Evolutionary conservation across 2,329 filamentous ascomycete genomes (phyloP).

Genomic region (Orbilia ellipsospora): DNA sequence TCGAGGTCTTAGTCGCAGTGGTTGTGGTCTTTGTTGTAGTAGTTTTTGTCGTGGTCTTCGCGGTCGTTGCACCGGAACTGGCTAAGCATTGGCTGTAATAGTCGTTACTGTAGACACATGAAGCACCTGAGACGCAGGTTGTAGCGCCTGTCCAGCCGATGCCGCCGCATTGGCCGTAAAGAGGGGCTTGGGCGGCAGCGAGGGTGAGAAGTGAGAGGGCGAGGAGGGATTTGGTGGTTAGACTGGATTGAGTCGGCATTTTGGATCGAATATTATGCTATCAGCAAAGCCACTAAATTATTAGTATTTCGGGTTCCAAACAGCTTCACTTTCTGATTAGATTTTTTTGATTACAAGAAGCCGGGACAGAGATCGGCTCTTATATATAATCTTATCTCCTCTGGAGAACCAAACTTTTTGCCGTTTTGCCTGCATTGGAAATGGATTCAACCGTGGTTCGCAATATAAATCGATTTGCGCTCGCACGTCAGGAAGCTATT

Average conservation of each 20-base stretch:
- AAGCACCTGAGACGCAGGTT: slow-evolving; percentile 53
- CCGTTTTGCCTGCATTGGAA: not conserved
- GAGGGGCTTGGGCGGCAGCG: slow-evolving; percentile 32
- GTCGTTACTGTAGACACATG: slow-evolving; percentile 56
- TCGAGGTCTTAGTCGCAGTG: slow-evolving; percentile 30
- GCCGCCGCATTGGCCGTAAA: slow-evolving; percentile 57
- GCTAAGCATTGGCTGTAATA: slow-evolving; percentile 58
- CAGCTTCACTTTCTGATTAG: too few species aligned
- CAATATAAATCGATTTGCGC: slow-evolving; percentile 19
- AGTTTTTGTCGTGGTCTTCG: slow-evolving; percentile 20
- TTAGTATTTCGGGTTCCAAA: too few species aligned
- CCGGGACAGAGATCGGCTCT: too few species aligned
- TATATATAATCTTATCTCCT: too few species aligned
- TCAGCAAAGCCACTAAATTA: not conserved
- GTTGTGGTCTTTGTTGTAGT: slow-evolving; percentile 39
- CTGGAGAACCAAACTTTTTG: too few species aligned
- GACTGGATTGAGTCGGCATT: slow-evolving; percentile 9
- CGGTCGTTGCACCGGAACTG: slow-evolving; percentile 13
- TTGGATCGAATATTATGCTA: not conserved
- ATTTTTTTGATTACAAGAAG: too few species aligned
- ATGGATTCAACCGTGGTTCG: slow-evolving; percentile 35
- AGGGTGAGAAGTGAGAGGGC: slow-evolving; percentile 33
- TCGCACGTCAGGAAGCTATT: not conserved
- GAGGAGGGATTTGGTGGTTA: slow-evolving; percentile 30
- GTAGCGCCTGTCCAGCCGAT: slow-evolving; percentile 56